These are phyloP conservation scores for Calonectria montana DNA, from an alignment of 2,329 filamentous ascomycete genomes.

Conservation along the genomic window DNA sequence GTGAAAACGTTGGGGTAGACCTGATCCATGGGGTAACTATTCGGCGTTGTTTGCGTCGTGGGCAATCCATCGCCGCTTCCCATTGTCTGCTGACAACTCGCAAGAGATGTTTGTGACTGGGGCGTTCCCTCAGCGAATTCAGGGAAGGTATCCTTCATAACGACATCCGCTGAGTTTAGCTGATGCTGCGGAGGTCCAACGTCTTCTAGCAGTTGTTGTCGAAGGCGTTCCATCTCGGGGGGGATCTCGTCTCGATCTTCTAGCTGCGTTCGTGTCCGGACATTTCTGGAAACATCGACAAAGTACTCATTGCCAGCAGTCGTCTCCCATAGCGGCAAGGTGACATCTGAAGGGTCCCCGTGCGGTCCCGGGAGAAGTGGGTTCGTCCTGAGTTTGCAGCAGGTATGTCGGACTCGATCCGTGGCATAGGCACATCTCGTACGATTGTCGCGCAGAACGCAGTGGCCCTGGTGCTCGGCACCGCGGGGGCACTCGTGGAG, in stretches of 20 bases:
- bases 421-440: constrained; percentile 30
- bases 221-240: constrained; percentile 7
- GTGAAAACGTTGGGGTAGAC: neutral
- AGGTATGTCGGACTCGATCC: constrained; percentile 28
- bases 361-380: constrained; percentile 24
- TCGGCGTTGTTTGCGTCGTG: neutral
- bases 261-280: constrained; percentile 20
- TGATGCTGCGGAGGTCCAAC: neutral
- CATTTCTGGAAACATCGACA: constrained; percentile 21
- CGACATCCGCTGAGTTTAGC: neutral
- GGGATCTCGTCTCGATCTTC: constrained; percentile 26
- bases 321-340: constrained; percentile 28
- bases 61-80: neutral
- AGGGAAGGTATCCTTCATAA: neutral
- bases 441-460: constrained; percentile 29
- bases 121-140: neutral
- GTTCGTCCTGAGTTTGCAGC: constrained; percentile 31
- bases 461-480: constrained; percentile 26
- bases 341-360: constrained; percentile 15
- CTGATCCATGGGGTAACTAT: neutral
- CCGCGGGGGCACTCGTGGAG: constrained; percentile 30
- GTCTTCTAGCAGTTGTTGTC: constrained; percentile 5
- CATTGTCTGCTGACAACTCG: neutral
- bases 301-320: constrained; percentile 20
- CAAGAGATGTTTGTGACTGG: neutral